A percentile compares a stretch with the other conserved stretches of the same genome.
These are phyloP conservation scores for Amanita brunnescens DNA, from an alignment of 768 basidiomycete genomes.

Conservation along the genomic window DNA sequence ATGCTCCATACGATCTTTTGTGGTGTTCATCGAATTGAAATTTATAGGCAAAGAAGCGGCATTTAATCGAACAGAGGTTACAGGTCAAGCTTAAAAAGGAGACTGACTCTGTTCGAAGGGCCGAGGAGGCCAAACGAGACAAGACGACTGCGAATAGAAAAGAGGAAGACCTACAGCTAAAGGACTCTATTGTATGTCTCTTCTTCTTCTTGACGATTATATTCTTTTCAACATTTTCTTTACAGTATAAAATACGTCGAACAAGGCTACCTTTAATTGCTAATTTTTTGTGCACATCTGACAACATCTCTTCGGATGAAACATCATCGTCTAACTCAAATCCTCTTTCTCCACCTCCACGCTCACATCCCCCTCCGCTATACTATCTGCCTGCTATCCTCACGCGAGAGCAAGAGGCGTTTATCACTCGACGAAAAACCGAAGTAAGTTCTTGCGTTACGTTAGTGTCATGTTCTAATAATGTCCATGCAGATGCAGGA, in stretches of 20 bases:
- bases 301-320: constrained; percentile 44
- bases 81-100: constrained; percentile 80
- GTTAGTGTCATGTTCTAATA: not conserved
- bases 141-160: constrained; percentile 66
- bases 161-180: constrained; percentile 76
- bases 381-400: constrained; percentile 71
- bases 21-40: constrained; percentile 1
- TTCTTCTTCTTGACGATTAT: not conserved
- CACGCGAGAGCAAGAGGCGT: constrained; percentile 60
- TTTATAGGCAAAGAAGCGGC: constrained; percentile 74
- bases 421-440: constrained; percentile 50
- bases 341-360: constrained; percentile 39
- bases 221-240: constrained; percentile 4
- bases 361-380: constrained; percentile 67
- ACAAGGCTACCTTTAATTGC: constrained; percentile 64
- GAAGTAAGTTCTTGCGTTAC: constrained; percentile 36
- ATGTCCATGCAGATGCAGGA: constrained; percentile 40
- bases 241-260: constrained; percentile 64
- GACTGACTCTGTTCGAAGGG: constrained; percentile 76
- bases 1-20: not conserved
- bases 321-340: constrained; percentile 24
- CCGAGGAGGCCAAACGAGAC: constrained; percentile 82
- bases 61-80: constrained; percentile 75
- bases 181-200: constrained; percentile 66
- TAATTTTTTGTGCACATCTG: constrained; percentile 71